Evolutionary conservation across 2,329 filamentous ascomycete species (phyloP), one percentile per base, ranked within the genome.

Genomic region (Beauveria brongniartii): DNA sequence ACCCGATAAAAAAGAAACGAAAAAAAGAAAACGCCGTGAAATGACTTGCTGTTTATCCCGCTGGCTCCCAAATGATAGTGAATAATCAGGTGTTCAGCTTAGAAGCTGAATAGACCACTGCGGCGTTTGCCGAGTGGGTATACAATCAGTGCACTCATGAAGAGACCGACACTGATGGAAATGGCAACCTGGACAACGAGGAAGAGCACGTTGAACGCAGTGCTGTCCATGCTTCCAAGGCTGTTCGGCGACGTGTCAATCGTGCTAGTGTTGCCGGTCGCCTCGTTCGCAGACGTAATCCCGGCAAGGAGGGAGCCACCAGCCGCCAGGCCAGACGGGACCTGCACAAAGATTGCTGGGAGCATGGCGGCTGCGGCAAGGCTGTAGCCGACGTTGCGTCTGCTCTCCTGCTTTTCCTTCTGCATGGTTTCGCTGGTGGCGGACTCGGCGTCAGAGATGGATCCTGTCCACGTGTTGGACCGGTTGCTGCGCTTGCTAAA

Each of bases 281-380:
- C 77, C 57, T 80, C 75, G 63, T 87, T 77, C 0, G 85, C 84
- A 6, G 77, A 80, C 5, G 76, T 77, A 59, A 88, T 73, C 18
- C 85, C 84, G 8, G 81, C 80, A 5, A 87, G 71, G 20, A 87
- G 73, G 16, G 82, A 84, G 1, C 84, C 84, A 30, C 79, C 78
- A 0, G 82, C 82, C 3, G 84, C 84, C n/a, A 87, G 73, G 30
- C 84, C 82, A 22, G 81, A 83, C 0, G 84, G 84, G 28, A 87
- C 84, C 64, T 86, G 84, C 2, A 87, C 82, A 64, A 95, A 95
- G 64, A 96, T 95, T 5, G 89, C 92, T 0, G 92, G 92, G 10
- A 96, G 76, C 80, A 96, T 90, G 1, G 90, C 88, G 0, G 91
- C 90, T 0, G 91, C 91, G 0, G 92, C 92, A 2, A 96, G 82